Evolutionary conservation across 495 filamentous ascomycete species (phyloP).

Genomic region (Penicillium macrosclerotiorum): DNA sequence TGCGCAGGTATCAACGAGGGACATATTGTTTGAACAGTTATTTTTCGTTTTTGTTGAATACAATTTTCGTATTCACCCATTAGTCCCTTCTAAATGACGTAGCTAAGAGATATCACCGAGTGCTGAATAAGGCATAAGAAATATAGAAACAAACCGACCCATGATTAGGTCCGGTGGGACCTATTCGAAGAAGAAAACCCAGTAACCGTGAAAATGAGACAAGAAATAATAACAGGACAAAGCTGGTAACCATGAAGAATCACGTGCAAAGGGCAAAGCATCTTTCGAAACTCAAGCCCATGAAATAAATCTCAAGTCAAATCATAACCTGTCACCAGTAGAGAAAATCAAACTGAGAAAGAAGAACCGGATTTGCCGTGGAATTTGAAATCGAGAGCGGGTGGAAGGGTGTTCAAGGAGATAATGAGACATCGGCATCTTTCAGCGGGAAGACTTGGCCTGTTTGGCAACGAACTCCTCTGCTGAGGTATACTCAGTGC

Average conservation of each 20-base stretch:
- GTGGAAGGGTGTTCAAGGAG: neutral
- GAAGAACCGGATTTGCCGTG: no score
- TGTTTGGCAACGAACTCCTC: constrained; percentile 42
- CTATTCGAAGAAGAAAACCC: neutral
- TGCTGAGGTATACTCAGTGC: constrained; percentile 68
- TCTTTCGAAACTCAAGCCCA: no score
- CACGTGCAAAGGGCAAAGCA: no score
- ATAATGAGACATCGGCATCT: neutral
- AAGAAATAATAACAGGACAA: no score
- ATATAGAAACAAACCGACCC: neutral
- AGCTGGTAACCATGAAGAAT: no score
- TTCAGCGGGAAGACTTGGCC: neutral
- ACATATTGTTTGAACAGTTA: no score
- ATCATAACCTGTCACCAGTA: no score
- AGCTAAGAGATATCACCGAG: constrained; percentile 1
- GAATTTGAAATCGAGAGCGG: neutral
- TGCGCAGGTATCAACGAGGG: no score
- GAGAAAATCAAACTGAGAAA: no score
- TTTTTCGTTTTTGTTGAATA: no score
- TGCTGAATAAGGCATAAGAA: neutral
- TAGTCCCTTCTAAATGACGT: neutral
- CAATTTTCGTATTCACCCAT: constrained; percentile 1
- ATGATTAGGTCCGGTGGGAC: neutral
- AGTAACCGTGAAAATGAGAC: no score
- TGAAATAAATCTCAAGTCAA: no score